phyloP scores from a whole-genome alignment of 345 rosid genomes.

The Euphorbia lathyris region DNA sequence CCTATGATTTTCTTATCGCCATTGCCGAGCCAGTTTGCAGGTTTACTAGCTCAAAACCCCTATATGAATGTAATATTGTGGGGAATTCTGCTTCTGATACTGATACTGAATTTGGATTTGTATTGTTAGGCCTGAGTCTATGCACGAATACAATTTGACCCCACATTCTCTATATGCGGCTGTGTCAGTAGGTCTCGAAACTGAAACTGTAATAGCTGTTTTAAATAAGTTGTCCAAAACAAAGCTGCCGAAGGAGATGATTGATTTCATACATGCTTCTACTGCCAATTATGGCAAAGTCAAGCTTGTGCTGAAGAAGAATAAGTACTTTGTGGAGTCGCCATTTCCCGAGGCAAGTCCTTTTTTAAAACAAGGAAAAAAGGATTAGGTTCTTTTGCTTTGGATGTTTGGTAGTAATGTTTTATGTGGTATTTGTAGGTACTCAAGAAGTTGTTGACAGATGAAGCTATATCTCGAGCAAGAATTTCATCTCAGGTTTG shows the following conservation, averaged over 20 bases:
- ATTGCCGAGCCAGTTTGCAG: constrained; percentile 99
- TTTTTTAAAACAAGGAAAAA: neutral
- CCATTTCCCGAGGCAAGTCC: constrained; percentile 82
- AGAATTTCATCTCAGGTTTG: constrained; percentile 73
- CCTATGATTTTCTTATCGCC: constrained; percentile 92
- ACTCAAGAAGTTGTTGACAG: constrained; percentile 67
- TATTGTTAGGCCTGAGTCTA: constrained; percentile 77
- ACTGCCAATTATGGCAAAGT: constrained; percentile 98
- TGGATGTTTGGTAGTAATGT: neutral
- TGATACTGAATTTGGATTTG: neutral
- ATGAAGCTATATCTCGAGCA: constrained; percentile 63
- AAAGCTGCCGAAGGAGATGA: constrained; percentile 84
- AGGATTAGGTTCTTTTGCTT: neutral
- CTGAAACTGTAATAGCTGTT: constrained; percentile 79
- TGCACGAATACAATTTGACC: constrained; percentile 96
- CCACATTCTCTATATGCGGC: constrained; percentile 97
- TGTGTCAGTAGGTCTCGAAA: constrained; percentile 92
- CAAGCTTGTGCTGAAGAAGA: constrained; percentile 93
- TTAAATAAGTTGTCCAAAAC: constrained; percentile 90
- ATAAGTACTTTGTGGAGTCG: constrained; percentile 81
- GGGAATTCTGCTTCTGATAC: neutral
- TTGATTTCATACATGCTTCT: constrained; percentile 77
- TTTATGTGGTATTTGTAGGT: constrained; percentile 47
- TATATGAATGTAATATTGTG: neutral
- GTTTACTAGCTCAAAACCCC: constrained; percentile 21